A percentile compares a stretch with the other conserved stretches of the same genome.
These are phyloP conservation scores for Chaetomiaceae sp. DNA, from an alignment of 2,329 filamentous ascomycete genomes.

Conservation along the genomic window DNA sequence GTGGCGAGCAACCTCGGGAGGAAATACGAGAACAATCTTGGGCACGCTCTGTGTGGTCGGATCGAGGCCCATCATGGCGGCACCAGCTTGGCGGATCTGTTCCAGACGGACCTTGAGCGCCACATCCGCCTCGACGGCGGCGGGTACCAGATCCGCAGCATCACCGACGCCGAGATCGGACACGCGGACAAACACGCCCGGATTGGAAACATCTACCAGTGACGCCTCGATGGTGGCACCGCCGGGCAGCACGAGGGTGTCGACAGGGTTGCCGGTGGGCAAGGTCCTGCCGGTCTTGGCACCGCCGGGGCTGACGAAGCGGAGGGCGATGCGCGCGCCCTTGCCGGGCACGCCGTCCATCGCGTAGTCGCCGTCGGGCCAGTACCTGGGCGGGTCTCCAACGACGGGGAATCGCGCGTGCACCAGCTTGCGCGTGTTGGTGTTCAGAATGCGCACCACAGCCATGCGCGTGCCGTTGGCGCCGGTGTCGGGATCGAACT, in stretches of 20 bases:
- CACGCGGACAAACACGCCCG: conserved; percentile 35
- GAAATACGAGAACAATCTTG: conserved; percentile 41
- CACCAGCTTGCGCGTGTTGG: conserved; percentile 58
- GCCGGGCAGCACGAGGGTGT: conserved; percentile 28
- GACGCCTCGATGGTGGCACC: conserved; percentile 29
- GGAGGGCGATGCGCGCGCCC: conserved; percentile 31
- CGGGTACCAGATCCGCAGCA: conserved; percentile 20
- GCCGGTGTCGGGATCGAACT: conserved; percentile 1
- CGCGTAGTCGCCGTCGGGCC: conserved; percentile 29
- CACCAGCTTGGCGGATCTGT: conserved; percentile 32
- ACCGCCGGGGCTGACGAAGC: conserved; percentile 36
- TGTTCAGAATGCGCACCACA: conserved; percentile 60
- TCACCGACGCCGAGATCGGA: conserved; percentile 27
- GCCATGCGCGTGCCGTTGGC: conserved; percentile 21
- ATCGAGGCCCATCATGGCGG: conserved; percentile 36
- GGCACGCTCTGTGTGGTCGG: conserved; percentile 34
- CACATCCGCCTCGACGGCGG: conserved; percentile 29
- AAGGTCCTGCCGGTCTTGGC: conserved; percentile 36
- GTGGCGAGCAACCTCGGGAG: conserved; percentile 21
- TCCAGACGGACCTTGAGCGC: conserved; percentile 31
- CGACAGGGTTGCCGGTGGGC: conserved; percentile 34
- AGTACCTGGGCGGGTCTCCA: conserved; percentile 30
- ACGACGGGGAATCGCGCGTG: conserved; percentile 33
- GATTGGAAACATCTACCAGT: conserved; percentile 38
- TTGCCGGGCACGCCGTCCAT: conserved; percentile 38